phyloP scores from a whole-genome alignment of 805 yeast genomes.

The Pichia nanzhaoensis region DNA sequence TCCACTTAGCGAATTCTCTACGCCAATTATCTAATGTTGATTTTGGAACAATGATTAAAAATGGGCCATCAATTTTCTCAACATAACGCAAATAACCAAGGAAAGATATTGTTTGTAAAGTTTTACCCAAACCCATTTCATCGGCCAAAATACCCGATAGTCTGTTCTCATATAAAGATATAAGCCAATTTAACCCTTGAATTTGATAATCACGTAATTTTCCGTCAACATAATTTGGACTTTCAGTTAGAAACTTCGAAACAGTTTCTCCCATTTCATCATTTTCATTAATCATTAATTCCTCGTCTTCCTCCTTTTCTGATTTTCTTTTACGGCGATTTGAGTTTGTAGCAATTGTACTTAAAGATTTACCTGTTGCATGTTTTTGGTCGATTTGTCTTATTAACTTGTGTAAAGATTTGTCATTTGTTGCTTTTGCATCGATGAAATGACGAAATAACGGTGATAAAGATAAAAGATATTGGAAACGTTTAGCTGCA shows the following conservation, averaged over 20 bases:
- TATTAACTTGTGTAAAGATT: slow-evolving; percentile 54
- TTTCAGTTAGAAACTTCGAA: slow-evolving; percentile 72
- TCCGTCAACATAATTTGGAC: slow-evolving; percentile 77
- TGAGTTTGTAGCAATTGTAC: slow-evolving; percentile 12
- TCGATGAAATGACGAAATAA: slow-evolving; percentile 85
- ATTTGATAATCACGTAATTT: slow-evolving; percentile 82
- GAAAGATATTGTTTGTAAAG: slow-evolving; percentile 89
- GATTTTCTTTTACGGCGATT: slow-evolving; percentile 66
- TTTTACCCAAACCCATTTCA: slow-evolving; percentile 97
- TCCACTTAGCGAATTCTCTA: slow-evolving; percentile 91
- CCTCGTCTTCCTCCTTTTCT: slow-evolving; percentile 95
- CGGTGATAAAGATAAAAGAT: slow-evolving; percentile 75
- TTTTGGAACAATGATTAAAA: slow-evolving; percentile 87
- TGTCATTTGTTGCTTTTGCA: slow-evolving; percentile 72
- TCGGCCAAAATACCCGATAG: slow-evolving; percentile 93
- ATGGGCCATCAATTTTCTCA: slow-evolving; percentile 80
- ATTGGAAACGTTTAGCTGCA: slow-evolving; percentile 71
- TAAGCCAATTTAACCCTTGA: slow-evolving; percentile 93
- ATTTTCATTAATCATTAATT: slow-evolving; percentile 77
- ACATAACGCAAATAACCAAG: slow-evolving; percentile 80
- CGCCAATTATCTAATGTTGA: slow-evolving; percentile 96
- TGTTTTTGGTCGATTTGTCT: slow-evolving; percentile 48
- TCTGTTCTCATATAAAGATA: slow-evolving; percentile 79
- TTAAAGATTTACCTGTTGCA: slow-evolving; percentile 31
- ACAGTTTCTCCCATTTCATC: slow-evolving; percentile 56